Conservation (phyloP, 176 grass and related monocot genomes). For the Hsuehochloa calcarea region DNA sequence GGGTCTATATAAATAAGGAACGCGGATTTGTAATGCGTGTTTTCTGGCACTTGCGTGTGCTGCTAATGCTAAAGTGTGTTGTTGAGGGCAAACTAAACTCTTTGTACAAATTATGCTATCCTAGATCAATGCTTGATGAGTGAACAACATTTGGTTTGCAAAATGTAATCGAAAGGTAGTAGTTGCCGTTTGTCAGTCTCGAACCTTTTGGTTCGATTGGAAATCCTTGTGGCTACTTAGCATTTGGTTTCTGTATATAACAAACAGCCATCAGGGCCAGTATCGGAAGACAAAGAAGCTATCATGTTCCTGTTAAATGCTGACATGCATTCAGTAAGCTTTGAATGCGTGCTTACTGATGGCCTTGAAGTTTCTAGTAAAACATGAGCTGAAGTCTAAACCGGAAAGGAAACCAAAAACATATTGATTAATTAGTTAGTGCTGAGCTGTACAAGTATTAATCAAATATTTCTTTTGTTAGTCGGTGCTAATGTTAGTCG, state of each 20-base stretch:
- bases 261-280: not conserved
- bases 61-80: not conserved
- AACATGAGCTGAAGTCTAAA: too few species aligned
- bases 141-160: not conserved
- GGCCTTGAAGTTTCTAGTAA: too few species aligned
- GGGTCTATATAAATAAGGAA: not conserved
- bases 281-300: too few species aligned
- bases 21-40: not conserved
- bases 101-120: not conserved
- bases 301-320: too few species aligned
- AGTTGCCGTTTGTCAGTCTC: not conserved
- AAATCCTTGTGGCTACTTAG: not conserved
- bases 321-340: too few species aligned
- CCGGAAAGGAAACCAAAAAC: too few species aligned
- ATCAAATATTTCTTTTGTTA: too few species aligned
- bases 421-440: too few species aligned
- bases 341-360: too few species aligned
- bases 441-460: too few species aligned
- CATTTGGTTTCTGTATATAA: not conserved
- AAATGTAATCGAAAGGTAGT: not conserved
- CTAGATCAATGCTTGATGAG: not conserved
- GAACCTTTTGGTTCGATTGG: not conserved
- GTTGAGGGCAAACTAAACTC: not conserved
- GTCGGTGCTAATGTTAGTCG: too few species aligned
- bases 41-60: not conserved